A percentile compares a stretch with the other conserved stretches of the same genome.
phyloP scores from a whole-genome alignment of 2,329 filamentous ascomycete species.

The Colletotrichum orbiculare region DNA sequence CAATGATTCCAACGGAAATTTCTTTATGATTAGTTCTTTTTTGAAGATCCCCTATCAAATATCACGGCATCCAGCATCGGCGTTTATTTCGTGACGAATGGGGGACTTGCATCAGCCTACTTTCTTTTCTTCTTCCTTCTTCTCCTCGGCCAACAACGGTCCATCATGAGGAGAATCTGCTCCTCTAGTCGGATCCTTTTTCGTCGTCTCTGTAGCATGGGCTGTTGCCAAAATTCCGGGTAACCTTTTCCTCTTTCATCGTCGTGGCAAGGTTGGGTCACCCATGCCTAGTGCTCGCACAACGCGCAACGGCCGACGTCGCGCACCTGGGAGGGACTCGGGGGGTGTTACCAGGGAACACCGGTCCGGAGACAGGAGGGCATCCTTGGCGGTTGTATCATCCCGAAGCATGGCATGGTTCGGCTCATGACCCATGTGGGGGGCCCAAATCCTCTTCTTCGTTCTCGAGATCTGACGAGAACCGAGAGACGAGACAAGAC shows the following conservation, averaged over 20 bases:
- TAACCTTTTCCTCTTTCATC: too few species aligned
- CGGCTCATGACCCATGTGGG: constrained; percentile 14
- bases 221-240: too few species aligned
- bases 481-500: neutral
- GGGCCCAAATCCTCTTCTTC: neutral
- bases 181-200: too few species aligned
- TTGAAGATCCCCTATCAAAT: constrained; percentile 30
- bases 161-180: neutral
- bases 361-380: constrained; percentile 17
- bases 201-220: too few species aligned
- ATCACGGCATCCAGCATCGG: constrained; percentile 38
- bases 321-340: neutral
- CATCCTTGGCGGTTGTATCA: constrained; percentile 32
- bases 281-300: neutral
- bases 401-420: constrained; percentile 21
- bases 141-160: neutral
- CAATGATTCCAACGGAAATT: constrained; percentile 21
- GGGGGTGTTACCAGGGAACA: neutral
- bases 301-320: constrained; percentile 2
- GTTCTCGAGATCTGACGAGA: constrained; percentile 1
- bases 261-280: too few species aligned
- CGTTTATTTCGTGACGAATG: constrained; percentile 31
- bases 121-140: constrained; percentile 6
- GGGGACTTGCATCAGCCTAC: neutral
- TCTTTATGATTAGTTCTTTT: constrained; percentile 30